Conservation (phyloP, 257 asterid species). For the Jacaranda mimosifolia region DNA sequence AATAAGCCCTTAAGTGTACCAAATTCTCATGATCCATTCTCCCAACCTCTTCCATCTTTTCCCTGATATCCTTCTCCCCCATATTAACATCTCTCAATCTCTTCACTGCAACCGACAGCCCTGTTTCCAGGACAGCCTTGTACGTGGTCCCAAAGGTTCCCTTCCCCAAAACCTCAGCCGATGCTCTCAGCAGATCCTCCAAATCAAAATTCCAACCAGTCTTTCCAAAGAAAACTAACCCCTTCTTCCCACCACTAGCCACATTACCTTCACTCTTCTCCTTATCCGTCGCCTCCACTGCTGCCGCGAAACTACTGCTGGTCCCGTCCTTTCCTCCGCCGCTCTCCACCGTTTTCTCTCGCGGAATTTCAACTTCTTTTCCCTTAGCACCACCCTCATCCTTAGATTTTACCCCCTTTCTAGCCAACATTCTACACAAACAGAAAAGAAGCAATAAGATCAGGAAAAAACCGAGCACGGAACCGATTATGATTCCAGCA, state of each 20-base stretch:
- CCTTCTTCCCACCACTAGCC: conserved; percentile 49
- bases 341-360: conserved; percentile 35
- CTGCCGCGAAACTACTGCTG: conserved; percentile 42
- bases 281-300: conserved; percentile 39
- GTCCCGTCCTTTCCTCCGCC: conserved; percentile 40
- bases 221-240: conserved; percentile 63
- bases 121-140: conserved; percentile 77
- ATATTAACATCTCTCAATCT: conserved; percentile 74
- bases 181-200: conserved; percentile 88
- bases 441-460: conserved; percentile 55
- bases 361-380: conserved; percentile 46
- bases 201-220: conserved; percentile 55
- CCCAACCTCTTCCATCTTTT: conserved; percentile 76
- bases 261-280: conserved; percentile 33
- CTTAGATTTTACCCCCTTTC: conserved; percentile 40
- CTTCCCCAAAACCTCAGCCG: conserved; percentile 96
- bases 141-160: conserved; percentile 87
- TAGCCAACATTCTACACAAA: conserved; percentile 49
- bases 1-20: conserved; percentile 82
- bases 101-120: conserved; percentile 80
- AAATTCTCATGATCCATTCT: conserved; percentile 64
- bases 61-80: conserved; percentile 69
- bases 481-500: conserved; percentile 77
- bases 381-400: conserved; percentile 33
- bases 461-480: conserved; percentile 54